These are phyloP conservation scores for Puccinia sorghi DNA, from an alignment of 1,284 basidiomycete species.

Conservation along the genomic window DNA sequence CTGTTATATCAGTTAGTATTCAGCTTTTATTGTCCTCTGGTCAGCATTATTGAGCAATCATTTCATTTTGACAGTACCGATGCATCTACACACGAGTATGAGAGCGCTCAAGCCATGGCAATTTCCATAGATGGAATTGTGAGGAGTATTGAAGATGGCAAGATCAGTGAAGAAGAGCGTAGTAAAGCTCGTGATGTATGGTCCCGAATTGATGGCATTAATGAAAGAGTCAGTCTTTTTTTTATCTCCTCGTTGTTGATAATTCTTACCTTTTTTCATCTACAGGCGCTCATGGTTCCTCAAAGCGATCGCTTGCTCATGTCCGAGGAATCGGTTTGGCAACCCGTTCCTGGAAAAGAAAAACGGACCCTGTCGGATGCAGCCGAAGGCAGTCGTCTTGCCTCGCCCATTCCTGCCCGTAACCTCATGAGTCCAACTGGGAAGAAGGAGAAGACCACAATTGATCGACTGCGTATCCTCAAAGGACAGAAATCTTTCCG, in stretches of 20 bases:
- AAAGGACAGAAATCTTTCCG: conserved; percentile 53
- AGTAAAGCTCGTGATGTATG: conserved; percentile 91
- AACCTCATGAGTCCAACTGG: conserved; percentile 2
- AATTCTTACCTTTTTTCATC: not conserved
- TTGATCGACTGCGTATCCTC: conserved; percentile 46
- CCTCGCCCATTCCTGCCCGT: not conserved
- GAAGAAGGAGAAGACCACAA: conserved; percentile 34
- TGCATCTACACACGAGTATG: conserved; percentile 94
- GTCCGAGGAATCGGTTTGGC: conserved; percentile 67
- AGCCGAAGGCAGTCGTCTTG: conserved; percentile 12
- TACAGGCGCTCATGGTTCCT: conserved; percentile 71
- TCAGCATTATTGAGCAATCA: not conserved
- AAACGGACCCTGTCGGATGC: conserved; percentile 43
- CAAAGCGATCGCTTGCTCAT: conserved; percentile 83
- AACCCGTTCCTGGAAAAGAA: conserved; percentile 41
- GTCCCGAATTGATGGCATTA: conserved; percentile 90
- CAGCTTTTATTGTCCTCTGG: not conserved
- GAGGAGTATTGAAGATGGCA: conserved; percentile 93
- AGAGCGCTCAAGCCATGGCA: conserved; percentile 91
- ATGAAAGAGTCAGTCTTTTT: conserved; percentile 61
- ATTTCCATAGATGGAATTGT: conserved; percentile 95
- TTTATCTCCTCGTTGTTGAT: not conserved
- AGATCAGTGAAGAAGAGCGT: conserved; percentile 90
- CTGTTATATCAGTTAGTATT: conserved; percentile 59
- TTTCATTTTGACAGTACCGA: conserved; percentile 65